Percentiles rank a stretch among this genome's conserved stretches.
These are phyloP conservation scores for Cyphellophora attinorum DNA, from an alignment of 2,329 filamentous ascomycete genomes.

Conservation along the genomic window DNA sequence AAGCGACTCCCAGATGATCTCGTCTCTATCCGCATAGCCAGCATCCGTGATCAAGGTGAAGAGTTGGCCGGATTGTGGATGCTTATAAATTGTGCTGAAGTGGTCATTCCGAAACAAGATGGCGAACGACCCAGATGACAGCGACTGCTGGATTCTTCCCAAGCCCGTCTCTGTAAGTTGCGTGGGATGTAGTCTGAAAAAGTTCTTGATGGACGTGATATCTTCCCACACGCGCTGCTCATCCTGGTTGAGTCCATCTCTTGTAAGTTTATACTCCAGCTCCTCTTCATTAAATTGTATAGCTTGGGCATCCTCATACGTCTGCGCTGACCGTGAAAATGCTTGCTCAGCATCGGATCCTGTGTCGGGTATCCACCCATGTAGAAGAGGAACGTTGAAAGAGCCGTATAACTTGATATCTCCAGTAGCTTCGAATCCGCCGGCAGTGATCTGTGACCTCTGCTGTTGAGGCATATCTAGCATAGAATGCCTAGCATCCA, in stretches of 20 bases:
- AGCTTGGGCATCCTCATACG: constrained; percentile 87
- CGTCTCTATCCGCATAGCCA: constrained; percentile 76
- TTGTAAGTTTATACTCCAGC: constrained; percentile 66
- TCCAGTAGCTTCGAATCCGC: constrained; percentile 74
- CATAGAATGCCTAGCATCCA: constrained; percentile 21
- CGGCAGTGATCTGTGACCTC: constrained; percentile 32
- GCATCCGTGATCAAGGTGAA: constrained; percentile 86
- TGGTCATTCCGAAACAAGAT: constrained; percentile 97
- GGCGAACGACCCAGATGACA: constrained; percentile 69
- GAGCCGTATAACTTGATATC: constrained; percentile 89
- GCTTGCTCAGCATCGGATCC: constrained; percentile 55
- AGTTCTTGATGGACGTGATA: constrained; percentile 72
- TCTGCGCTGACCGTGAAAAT: constrained; percentile 64
- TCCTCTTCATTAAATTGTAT: constrained; percentile 83
- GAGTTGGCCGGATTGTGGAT: constrained; percentile 65
- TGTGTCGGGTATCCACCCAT: constrained; percentile 76
- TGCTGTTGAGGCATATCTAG: constrained; percentile 9
- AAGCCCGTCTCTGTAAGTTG: constrained; percentile 80
- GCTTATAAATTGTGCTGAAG: constrained; percentile 87
- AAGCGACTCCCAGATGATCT: constrained; percentile 92
- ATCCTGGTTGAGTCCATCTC: constrained; percentile 53
- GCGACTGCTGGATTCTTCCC: constrained; percentile 58
- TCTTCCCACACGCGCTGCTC: constrained; percentile 79
- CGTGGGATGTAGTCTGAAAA: constrained; percentile 67
- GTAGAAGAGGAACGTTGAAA: constrained; percentile 79